phyloP scores from a whole-genome alignment of 2,329 filamentous ascomycete genomes.

The Trichoderma pleuroti region DNA sequence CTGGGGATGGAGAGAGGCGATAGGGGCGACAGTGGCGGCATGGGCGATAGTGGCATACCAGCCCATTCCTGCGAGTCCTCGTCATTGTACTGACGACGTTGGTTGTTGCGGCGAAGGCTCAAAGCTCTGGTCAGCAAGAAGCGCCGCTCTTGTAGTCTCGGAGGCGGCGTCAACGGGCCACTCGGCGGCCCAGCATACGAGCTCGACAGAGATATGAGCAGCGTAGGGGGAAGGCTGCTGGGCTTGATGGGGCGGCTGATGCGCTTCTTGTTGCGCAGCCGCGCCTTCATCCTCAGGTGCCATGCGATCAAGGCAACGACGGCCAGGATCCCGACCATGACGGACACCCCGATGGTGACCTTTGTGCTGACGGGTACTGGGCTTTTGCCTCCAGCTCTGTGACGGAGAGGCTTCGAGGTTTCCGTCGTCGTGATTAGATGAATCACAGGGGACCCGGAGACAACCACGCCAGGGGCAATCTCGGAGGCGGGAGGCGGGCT shows the following conservation, averaged over 20 bases:
- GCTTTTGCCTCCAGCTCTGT: neutral
- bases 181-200: constrained; percentile 26
- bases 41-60: neutral
- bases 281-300: constrained; percentile 32
- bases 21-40: neutral
- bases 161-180: constrained; percentile 42
- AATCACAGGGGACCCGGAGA: constrained; percentile 15
- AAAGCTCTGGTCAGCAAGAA: constrained; percentile 34
- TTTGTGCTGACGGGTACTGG: constrained; percentile 40
- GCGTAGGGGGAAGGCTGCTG: constrained; percentile 32
- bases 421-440: constrained; percentile 22
- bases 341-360: constrained; percentile 44
- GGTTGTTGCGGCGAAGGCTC: constrained; percentile 1
- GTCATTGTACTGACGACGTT: neutral
- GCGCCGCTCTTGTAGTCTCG: constrained; percentile 45
- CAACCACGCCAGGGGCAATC: too few species aligned
- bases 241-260: constrained; percentile 22
- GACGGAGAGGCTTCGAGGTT: neutral
- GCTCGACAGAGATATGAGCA: constrained; percentile 39
- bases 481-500: neutral
- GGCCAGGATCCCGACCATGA: constrained; percentile 37
- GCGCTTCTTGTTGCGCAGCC: neutral
- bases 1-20: neutral
- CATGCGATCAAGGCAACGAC: constrained; percentile 38
- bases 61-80: neutral